A percentile compares a stretch with the other conserved stretches of the same genome.
These are phyloP conservation scores for Ceratocystis variospora DNA, from an alignment of 2,329 filamentous ascomycete genomes.

Conservation along the genomic window DNA sequence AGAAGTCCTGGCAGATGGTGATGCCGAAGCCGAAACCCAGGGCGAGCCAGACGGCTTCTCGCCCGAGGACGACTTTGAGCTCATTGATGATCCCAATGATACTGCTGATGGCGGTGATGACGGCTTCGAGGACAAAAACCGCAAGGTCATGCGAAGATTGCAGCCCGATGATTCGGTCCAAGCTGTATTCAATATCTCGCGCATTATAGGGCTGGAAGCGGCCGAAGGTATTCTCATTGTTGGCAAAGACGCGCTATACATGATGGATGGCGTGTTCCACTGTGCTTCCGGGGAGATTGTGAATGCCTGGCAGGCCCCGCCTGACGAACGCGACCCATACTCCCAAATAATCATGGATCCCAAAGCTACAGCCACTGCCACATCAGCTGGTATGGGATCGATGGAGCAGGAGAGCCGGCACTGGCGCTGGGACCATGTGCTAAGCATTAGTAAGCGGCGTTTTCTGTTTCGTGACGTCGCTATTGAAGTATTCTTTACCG, in stretches of 20 bases:
- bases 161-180: slow-evolving; percentile 85
- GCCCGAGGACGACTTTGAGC: slow-evolving; percentile 84
- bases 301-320: slow-evolving; percentile 84
- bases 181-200: slow-evolving; percentile 86
- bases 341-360: slow-evolving; percentile 75
- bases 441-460: slow-evolving; percentile 88
- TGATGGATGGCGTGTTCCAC: slow-evolving; percentile 95
- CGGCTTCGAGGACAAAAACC: slow-evolving; percentile 84
- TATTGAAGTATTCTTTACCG: slow-evolving; percentile 94
- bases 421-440: slow-evolving; percentile 89
- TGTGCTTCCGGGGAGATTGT: slow-evolving; percentile 91
- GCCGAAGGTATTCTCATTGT: slow-evolving; percentile 88
- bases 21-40: neutral
- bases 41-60: slow-evolving; percentile 2
- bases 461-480: slow-evolving; percentile 93
- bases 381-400: slow-evolving; percentile 21
- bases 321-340: slow-evolving; percentile 87
- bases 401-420: slow-evolving; percentile 69
- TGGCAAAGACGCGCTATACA: slow-evolving; percentile 81
- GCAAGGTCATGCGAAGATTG: slow-evolving; percentile 90
- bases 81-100: slow-evolving; percentile 85
- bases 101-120: slow-evolving; percentile 58
- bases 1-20: slow-evolving; percentile 4
- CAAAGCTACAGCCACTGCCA: slow-evolving; percentile 9
- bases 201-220: slow-evolving; percentile 84